Conservation (phyloP, 2,329 filamentous ascomycete species). For the Diaporthe humulicola region DNA sequence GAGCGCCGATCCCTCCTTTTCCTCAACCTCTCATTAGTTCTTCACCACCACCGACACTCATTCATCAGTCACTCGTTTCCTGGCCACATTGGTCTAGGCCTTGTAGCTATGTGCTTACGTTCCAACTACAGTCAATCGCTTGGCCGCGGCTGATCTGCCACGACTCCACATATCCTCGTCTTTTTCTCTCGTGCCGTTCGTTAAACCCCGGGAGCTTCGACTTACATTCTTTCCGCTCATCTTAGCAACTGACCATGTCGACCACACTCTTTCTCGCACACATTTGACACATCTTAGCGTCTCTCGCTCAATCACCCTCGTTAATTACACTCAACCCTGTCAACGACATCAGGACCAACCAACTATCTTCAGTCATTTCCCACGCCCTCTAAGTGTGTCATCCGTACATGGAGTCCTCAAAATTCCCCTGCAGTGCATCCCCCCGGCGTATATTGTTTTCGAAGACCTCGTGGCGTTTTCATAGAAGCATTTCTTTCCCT, state of each 20-base stretch:
- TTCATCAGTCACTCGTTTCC: conserved; percentile 17
- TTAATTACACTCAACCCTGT: neutral
- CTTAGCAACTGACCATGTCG: neutral
- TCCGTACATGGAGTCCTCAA: neutral
- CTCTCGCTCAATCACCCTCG: neutral
- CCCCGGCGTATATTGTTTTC: neutral
- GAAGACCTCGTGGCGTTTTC: neutral
- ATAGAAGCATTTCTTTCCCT: neutral
- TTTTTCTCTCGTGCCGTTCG: neutral
- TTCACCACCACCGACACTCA: conserved; percentile 19
- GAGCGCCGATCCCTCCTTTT: neutral
- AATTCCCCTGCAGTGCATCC: neutral
- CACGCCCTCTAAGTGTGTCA: neutral
- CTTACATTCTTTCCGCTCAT: neutral
- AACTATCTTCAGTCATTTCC: neutral
- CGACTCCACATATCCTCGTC: neutral
- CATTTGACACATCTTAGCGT: neutral
- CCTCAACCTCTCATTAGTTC: neutral
- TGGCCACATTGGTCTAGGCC: neutral
- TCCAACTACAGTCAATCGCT: conserved; percentile 9
- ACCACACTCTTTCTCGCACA: neutral
- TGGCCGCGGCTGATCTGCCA: neutral
- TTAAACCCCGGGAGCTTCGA: neutral
- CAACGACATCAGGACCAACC: neutral
- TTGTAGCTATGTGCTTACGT: neutral